A percentile compares a stretch with the other conserved stretches of the same genome.
Evolutionary conservation across 345 rosid genomes (phyloP).

Genomic region (Lepidium sativum): DNA sequence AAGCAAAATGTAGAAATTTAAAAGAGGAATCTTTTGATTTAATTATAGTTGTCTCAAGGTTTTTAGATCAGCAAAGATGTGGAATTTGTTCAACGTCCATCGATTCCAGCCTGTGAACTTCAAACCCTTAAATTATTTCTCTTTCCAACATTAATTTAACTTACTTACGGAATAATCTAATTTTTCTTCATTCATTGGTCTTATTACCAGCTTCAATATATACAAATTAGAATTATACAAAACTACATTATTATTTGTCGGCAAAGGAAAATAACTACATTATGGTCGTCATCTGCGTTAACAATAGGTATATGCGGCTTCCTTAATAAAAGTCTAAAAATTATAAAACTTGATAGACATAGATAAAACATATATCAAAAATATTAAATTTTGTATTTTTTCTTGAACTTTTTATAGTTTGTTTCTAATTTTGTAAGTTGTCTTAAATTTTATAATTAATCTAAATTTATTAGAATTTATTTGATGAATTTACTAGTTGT

Average conservation of each 20-base stretch:
- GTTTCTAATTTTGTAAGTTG: too few relatives aligned
- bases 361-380: too few relatives aligned
- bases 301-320: not conserved
- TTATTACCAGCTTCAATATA: not conserved
- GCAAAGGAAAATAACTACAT: not conserved
- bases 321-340: too few relatives aligned
- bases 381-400: too few relatives aligned
- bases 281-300: not conserved
- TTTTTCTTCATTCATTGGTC: not conserved
- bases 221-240: not conserved
- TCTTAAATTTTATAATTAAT: too few relatives aligned
- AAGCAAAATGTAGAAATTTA: not conserved
- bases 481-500: too few relatives aligned
- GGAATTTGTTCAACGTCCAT: constrained; percentile 22
- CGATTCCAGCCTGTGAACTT: constrained; percentile 26
- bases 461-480: too few relatives aligned
- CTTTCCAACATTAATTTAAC: not conserved
- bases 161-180: not conserved
- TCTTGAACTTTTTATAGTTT: too few relatives aligned
- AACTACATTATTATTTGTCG: not conserved
- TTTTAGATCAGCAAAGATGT: constrained; percentile 15
- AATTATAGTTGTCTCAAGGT: not conserved
- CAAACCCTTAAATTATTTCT: constrained; percentile 10
- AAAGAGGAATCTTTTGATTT: not conserved
- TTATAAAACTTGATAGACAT: too few relatives aligned